A percentile compares a stretch with the other conserved stretches of the same genome.
Conservation (phyloP, 2,329 filamentous ascomycete species). For the Chalaropsis thielavioides region DNA sequence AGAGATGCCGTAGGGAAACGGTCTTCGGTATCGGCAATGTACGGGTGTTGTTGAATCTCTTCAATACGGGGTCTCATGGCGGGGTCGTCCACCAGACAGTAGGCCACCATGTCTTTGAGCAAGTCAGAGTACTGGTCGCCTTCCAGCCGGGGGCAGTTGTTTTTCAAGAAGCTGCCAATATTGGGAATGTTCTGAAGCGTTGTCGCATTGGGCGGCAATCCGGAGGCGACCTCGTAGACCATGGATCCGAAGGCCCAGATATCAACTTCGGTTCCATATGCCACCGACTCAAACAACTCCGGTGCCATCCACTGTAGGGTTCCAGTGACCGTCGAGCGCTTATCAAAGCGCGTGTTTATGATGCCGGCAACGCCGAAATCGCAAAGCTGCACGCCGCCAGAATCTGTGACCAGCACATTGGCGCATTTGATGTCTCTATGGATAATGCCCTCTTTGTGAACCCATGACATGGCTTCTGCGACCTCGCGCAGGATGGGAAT, state of each 20-base stretch:
- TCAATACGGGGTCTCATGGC: conserved; percentile 42
- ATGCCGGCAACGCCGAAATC: conserved; percentile 54
- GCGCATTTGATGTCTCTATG: conserved; percentile 42
- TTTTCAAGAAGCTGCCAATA: conserved; percentile 31
- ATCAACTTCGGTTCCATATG: conserved; percentile 44
- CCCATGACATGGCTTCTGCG: conserved; percentile 34
- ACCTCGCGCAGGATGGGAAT: conserved; percentile 37
- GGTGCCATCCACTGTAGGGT: conserved; percentile 57
- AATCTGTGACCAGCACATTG: conserved; percentile 50
- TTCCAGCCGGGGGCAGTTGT: conserved; percentile 40
- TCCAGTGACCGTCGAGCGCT: conserved; percentile 51
- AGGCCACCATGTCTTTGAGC: conserved; percentile 44
- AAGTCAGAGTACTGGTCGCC: conserved; percentile 43
- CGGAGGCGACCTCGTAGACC: conserved; percentile 52
- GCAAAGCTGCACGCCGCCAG: conserved; percentile 49
- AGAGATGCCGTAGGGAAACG: conserved; percentile 47
- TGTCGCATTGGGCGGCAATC: conserved; percentile 42
- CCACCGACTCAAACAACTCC: conserved; percentile 40
- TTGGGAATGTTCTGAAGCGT: conserved; percentile 31
- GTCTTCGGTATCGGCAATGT: conserved; percentile 42
- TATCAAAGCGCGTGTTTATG: conserved; percentile 45
- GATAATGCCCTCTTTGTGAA: conserved; percentile 37
- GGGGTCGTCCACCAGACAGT: conserved; percentile 44
- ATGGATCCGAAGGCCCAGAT: conserved; percentile 58
- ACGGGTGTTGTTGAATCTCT: conserved; percentile 48